phyloP scores from a whole-genome alignment of 1,284 basidiomycete species.

The Kwoniella shivajii region DNA sequence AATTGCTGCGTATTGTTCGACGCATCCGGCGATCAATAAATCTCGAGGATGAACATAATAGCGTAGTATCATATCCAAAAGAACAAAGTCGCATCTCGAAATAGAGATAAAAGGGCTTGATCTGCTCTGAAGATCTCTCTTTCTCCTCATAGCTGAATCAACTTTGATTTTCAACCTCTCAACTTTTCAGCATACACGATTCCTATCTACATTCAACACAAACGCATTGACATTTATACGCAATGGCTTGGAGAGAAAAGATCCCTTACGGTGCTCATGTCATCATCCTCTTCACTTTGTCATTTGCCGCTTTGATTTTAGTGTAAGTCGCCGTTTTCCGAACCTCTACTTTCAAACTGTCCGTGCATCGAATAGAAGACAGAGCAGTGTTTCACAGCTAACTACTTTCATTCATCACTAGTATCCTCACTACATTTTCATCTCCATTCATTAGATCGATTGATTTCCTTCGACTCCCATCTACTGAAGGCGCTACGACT shows the following conservation, averaged over 20 bases:
- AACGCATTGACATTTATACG: not conserved
- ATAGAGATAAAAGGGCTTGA: not conserved
- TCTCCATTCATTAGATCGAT: slow-evolving; percentile 48
- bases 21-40: not conserved
- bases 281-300: slow-evolving; percentile 42
- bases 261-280: slow-evolving; percentile 49
- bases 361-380: too few relatives aligned
- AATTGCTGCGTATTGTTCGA: not conserved
- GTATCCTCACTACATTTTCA: slow-evolving; percentile 50
- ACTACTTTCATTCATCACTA: too few relatives aligned
- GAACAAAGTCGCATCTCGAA: not conserved
- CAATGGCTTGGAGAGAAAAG: slow-evolving; percentile 9
- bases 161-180: not conserved
- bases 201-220: not conserved
- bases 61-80: not conserved
- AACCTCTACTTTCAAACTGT: too few relatives aligned
- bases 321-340: slow-evolving; percentile 39
- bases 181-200: too few relatives aligned
- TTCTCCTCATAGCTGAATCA: not conserved
- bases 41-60: too few relatives aligned
- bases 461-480: slow-evolving; percentile 37
- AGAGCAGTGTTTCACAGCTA: too few relatives aligned
- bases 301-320: slow-evolving; percentile 40
- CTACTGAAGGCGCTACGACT: slow-evolving; percentile 21
- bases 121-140: not conserved